Conservation (phyloP, 768 basidiomycete genomes). For the Tulasnella sp. region DNA sequence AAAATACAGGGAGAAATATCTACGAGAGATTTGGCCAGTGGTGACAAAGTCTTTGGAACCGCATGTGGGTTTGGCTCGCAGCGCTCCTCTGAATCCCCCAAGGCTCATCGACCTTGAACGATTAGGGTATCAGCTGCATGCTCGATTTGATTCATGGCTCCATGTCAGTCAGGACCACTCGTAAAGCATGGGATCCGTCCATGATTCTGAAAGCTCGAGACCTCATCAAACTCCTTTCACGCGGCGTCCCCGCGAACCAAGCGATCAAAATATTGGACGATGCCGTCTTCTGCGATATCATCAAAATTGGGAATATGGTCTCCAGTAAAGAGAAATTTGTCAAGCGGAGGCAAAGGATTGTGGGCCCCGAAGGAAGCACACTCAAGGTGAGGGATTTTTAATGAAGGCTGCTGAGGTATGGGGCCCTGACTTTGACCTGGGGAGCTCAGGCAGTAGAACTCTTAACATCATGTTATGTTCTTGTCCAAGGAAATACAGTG, state of each 20-base stretch:
- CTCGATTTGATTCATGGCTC: conserved; percentile 94
- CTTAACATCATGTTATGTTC: conserved; percentile 91
- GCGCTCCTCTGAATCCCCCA: background rate
- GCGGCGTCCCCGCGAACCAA: conserved; percentile 81
- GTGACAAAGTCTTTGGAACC: conserved; percentile 80
- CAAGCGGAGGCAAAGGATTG: conserved; percentile 91
- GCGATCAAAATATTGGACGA: conserved; percentile 90
- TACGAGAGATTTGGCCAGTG: conserved; percentile 90
- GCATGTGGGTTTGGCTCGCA: conserved; percentile 50
- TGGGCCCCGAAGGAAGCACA: conserved; percentile 96
- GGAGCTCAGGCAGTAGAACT: conserved; percentile 88
- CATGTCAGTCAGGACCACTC: conserved; percentile 95
- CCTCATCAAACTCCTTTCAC: conserved; percentile 89
- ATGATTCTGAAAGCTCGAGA: conserved; percentile 94
- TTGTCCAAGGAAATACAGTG: conserved; percentile 97
- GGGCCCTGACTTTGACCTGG: background rate
- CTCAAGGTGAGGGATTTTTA: conserved; percentile 68
- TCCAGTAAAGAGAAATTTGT: conserved; percentile 96
- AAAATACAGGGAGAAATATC: conserved; percentile 95
- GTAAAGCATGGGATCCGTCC: conserved; percentile 97
- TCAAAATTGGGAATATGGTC: conserved; percentile 93
- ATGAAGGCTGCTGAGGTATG: background rate
- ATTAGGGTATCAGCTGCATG: conserved; percentile 81
- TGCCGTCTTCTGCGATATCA: conserved; percentile 88
- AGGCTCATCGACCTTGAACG: background rate